A percentile compares a stretch with the other conserved stretches of the same genome.
Evolutionary conservation across 176 grass and related monocot species (phyloP).

Genomic region (Avena sativa): DNA sequence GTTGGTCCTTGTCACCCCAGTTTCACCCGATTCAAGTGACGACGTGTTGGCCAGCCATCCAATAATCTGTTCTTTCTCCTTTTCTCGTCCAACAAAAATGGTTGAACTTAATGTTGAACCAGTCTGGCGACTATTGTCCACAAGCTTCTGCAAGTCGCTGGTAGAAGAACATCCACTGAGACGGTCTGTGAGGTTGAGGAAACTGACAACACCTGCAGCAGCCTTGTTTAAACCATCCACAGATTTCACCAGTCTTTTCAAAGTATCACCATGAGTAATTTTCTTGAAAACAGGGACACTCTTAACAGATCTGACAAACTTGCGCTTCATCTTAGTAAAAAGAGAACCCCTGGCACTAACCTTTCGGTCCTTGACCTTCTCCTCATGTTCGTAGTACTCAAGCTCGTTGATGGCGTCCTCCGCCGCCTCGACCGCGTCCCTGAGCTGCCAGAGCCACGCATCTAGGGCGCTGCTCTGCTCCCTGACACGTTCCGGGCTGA

Average conservation of each 20-base stretch:
- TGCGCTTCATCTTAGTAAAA: slow-evolving; percentile 11
- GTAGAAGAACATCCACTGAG: neutral
- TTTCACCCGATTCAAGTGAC: neutral
- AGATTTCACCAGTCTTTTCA: slow-evolving; percentile 16
- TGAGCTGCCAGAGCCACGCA: slow-evolving; percentile 51
- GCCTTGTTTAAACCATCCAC: slow-evolving; percentile 10
- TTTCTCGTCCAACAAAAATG: neutral
- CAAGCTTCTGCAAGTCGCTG: neutral
- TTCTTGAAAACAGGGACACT: neutral
- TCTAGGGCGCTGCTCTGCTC: slow-evolving; percentile 31
- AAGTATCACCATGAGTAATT: neutral
- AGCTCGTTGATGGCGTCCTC: slow-evolving; percentile 51
- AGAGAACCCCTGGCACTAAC: neutral
- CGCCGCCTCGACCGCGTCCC: slow-evolving; percentile 37
- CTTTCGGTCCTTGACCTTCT: slow-evolving; percentile 26
- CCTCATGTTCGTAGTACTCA: slow-evolving; percentile 14
- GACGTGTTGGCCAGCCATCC: neutral
- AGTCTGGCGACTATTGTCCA: slow-evolving; percentile 26
- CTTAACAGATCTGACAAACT: slow-evolving; percentile 39
- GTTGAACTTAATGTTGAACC: slow-evolving; percentile 27
- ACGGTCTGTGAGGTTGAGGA: neutral
- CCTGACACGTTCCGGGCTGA: neutral
- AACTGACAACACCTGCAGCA: neutral
- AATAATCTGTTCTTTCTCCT: neutral
- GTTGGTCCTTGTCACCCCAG: neutral